phyloP scores from a whole-genome alignment of 345 rosid genomes.

The Eucalyptus coolabah region DNA sequence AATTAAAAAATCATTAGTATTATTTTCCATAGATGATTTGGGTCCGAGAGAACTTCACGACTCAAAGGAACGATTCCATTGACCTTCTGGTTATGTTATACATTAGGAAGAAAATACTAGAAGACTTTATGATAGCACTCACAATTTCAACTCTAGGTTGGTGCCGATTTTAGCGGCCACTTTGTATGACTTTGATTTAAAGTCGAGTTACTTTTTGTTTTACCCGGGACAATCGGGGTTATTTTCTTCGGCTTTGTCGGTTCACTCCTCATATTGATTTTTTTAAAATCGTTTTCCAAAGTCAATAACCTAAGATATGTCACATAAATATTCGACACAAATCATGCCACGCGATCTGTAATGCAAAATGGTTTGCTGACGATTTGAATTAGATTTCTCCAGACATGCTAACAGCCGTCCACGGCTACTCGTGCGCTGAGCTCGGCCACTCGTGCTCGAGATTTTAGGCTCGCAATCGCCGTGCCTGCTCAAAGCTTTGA shows the following conservation, averaged over 20 bases:
- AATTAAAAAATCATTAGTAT: fast-evolving
- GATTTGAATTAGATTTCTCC: neutral
- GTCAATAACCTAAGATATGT: neutral
- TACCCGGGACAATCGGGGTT: neutral
- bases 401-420: fast-evolving
- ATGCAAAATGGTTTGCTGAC: neutral
- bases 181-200: neutral
- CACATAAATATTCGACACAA: neutral
- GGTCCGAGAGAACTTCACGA: neutral
- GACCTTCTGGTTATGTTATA: neutral
- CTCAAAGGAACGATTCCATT: neutral
- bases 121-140: neutral
- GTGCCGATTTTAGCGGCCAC: neutral
- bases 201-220: neutral
- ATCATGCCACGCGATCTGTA: neutral
- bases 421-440: neutral
- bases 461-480: neutral
- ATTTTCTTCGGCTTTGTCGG: neutral
- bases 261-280: neutral
- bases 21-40: too few relatives aligned
- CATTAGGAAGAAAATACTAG: neutral
- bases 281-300: neutral
- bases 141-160: neutral
- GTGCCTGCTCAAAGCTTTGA: neutral
- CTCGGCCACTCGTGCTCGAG: neutral